Percentiles rank a stretch among this genome's conserved stretches.
Conservation (phyloP, 805 yeast species). For the Clavispora asparagi region DNA sequence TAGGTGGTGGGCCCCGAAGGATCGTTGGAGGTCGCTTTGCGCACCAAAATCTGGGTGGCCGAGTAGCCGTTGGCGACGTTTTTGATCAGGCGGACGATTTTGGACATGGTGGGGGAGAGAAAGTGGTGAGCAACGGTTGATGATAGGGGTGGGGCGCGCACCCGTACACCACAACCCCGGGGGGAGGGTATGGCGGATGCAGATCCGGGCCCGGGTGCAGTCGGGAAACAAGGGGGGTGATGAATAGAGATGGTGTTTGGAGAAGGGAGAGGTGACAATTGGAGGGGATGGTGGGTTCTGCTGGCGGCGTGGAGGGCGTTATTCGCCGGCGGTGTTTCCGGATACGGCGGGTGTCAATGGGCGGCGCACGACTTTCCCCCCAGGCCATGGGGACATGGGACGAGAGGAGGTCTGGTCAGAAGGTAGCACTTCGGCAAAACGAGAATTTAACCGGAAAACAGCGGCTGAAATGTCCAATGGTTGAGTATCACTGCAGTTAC, state of each 20-base stretch:
- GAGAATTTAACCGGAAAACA: no score
- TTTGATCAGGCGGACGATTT: slow-evolving; percentile 77
- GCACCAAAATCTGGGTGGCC: slow-evolving; percentile 75
- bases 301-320: no score
- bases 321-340: no score
- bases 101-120: slow-evolving; percentile 48
- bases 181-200: neutral
- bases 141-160: slow-evolving; percentile 1
- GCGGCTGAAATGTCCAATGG: no score
- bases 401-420: no score
- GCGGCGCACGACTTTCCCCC: neutral
- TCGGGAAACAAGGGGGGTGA: neutral
- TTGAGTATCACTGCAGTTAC: no score
- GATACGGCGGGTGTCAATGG: neutral
- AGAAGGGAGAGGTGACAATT: no score
- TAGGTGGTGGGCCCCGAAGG: slow-evolving; percentile 75
- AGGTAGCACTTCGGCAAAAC: no score
- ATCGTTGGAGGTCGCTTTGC: slow-evolving; percentile 90
- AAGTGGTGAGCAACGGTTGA: slow-evolving; percentile 2
- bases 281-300: no score
- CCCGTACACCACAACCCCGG: neutral
- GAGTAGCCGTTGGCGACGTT: slow-evolving; percentile 90
- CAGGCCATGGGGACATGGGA: no score
- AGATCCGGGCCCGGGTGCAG: no score
- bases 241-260: no score